Evolutionary conservation across 2,329 filamentous ascomycete genomes (phyloP).

Genomic region (Cadophora luteo-olivacea): DNA sequence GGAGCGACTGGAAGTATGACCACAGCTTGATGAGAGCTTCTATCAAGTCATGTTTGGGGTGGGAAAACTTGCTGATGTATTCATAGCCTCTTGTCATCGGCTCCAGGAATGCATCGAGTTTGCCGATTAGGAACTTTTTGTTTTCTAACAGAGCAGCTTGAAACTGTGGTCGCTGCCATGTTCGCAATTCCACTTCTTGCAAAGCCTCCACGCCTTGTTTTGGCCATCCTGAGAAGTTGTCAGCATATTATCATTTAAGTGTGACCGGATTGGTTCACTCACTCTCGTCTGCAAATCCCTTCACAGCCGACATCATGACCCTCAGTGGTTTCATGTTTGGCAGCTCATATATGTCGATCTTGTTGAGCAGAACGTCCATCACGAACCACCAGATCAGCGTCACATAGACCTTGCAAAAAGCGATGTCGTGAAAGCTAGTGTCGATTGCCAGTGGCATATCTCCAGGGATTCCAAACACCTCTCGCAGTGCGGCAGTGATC

Average conservation of each 20-base stretch:
- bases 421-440: background rate
- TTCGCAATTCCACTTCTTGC: conserved; percentile 24
- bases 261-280: background rate
- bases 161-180: conserved; percentile 17
- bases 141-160: conserved; percentile 15
- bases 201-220: conserved; percentile 17
- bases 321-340: conserved; percentile 27
- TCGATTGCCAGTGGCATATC: conserved; percentile 11
- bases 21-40: conserved; percentile 20
- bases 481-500: conserved; percentile 24
- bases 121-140: background rate
- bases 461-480: conserved; percentile 7
- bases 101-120: conserved; percentile 19
- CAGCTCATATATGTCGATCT: conserved; percentile 19
- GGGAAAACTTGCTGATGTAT: conserved; percentile 8
- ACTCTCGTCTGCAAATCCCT: conserved; percentile 24
- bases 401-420: conserved; percentile 18
- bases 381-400: conserved; percentile 22
- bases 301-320: conserved; percentile 15
- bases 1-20: conserved; percentile 20
- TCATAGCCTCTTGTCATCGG: conserved; percentile 19
- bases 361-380: conserved; percentile 20
- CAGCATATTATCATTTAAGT: conserved; percentile 12
- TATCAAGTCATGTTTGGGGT: conserved; percentile 22
- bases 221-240: conserved; percentile 22